phyloP scores from a whole-genome alignment of 768 basidiomycete genomes.

The Sarcomyxa edulis region DNA sequence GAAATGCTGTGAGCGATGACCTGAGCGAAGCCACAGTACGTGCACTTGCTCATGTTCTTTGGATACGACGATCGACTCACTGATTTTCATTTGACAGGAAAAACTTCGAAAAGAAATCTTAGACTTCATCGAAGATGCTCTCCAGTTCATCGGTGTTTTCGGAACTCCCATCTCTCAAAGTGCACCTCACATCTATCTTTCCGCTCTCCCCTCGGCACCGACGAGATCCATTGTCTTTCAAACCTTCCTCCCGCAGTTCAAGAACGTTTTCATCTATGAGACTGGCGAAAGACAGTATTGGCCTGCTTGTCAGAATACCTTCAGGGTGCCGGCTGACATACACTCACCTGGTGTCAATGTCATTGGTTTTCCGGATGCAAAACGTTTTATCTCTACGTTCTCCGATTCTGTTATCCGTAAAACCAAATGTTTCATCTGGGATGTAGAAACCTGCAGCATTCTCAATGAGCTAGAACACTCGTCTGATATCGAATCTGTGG shows the following conservation, averaged over 20 bases:
- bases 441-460: slow-evolving; percentile 8
- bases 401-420: too few relatives aligned
- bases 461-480: slow-evolving; percentile 1
- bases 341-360: too few relatives aligned
- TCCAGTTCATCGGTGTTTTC: slow-evolving; percentile 25
- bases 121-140: slow-evolving; percentile 17
- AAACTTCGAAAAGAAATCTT: background rate
- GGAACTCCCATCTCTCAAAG: slow-evolving; percentile 20
- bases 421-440: too few relatives aligned
- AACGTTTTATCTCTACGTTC: too few relatives aligned
- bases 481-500: slow-evolving; percentile 13
- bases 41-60: too few relatives aligned
- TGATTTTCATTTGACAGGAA: too few relatives aligned
- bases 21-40: too few relatives aligned
- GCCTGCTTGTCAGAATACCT: slow-evolving; percentile 11
- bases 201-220: slow-evolving; percentile 29
- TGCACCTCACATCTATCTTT: slow-evolving; percentile 32
- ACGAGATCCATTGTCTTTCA: slow-evolving; percentile 15
- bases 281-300: slow-evolving; percentile 7
- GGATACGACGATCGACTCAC: too few relatives aligned
- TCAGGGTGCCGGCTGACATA: too few relatives aligned
- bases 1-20: too few relatives aligned
- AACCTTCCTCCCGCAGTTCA: slow-evolving; percentile 6
- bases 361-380: too few relatives aligned
- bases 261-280: background rate